Evolutionary conservation across 768 basidiomycete species (phyloP).

Genomic region (Suillus subaureus): DNA sequence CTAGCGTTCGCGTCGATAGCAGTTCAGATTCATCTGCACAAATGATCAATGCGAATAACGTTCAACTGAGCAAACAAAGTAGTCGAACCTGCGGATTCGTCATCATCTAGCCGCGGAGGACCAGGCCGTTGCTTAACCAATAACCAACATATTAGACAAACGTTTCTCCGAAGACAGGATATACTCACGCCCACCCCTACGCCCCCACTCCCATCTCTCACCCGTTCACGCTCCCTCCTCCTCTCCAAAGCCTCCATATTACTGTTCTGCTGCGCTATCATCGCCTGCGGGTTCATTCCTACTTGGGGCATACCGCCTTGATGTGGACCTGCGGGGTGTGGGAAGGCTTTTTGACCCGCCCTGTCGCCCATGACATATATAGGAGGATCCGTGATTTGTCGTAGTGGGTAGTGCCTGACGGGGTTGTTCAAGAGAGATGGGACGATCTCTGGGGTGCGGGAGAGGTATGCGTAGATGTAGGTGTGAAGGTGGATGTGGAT

Average conservation of each 20-base stretch:
- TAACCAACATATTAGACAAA: background rate
- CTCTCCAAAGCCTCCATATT: constrained; percentile 75
- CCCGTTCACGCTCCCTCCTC: constrained; percentile 59
- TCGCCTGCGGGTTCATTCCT: constrained; percentile 50
- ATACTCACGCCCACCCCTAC: constrained; percentile 40
- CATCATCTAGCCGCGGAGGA: constrained; percentile 47
- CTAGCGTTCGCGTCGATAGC: constrained; percentile 73
- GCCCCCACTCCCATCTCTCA: constrained; percentile 47
- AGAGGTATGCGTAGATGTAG: background rate
- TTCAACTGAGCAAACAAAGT: background rate
- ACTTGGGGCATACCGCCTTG: constrained; percentile 29
- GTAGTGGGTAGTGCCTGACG: constrained; percentile 71
- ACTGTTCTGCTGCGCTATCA: constrained; percentile 73
- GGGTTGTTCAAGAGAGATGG: constrained; percentile 62
- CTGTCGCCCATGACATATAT: constrained; percentile 76
- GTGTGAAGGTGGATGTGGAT: background rate
- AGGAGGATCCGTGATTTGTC: constrained; percentile 62
- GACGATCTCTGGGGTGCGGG: constrained; percentile 49
- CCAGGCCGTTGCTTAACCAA: constrained; percentile 30
- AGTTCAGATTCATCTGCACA: constrained; percentile 63
- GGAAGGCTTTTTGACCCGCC: constrained; percentile 65
- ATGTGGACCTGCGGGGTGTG: constrained; percentile 35
- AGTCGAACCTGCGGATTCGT: constrained; percentile 64
- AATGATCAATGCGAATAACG: background rate
- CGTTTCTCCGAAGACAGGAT: background rate